These are phyloP conservation scores for Pseudopyricularia javanii DNA, from an alignment of 2,329 filamentous ascomycete genomes.

Conservation along the genomic window DNA sequence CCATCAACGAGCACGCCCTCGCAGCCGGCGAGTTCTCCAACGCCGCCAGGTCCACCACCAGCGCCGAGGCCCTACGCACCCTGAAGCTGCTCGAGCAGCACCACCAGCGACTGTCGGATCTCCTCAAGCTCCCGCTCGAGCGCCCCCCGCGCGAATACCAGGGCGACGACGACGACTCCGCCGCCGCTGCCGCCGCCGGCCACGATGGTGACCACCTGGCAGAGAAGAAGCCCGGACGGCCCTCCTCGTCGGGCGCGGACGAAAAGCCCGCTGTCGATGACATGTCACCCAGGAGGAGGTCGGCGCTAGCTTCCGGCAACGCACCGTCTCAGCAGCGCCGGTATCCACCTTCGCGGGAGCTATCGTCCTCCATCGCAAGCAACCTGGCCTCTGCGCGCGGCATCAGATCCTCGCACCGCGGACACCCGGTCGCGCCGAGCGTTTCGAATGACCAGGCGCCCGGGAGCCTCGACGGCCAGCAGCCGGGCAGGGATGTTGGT, in stretches of 20 bases:
- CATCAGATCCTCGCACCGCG: constrained; percentile 53
- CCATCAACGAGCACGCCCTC: constrained; percentile 76
- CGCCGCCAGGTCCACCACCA: constrained; percentile 60
- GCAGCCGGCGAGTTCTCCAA: constrained; percentile 83
- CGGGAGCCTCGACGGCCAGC: constrained; percentile 51
- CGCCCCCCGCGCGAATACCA: constrained; percentile 11
- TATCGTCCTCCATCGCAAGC: constrained; percentile 74
- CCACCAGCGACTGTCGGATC: constrained; percentile 69
- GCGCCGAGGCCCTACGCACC: constrained; percentile 66
- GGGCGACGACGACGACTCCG: background rate
- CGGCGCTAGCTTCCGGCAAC: constrained; percentile 16
- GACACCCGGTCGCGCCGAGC: constrained; percentile 58
- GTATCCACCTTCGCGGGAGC: constrained; percentile 50
- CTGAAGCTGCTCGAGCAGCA: constrained; percentile 78
- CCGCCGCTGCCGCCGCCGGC: background rate
- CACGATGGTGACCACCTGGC: background rate
- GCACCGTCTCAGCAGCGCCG: constrained; percentile 28
- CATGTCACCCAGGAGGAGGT: constrained; percentile 5
- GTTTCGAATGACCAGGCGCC: constrained; percentile 63
- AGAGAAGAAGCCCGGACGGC: background rate
- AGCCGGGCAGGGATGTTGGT: constrained; percentile 32
- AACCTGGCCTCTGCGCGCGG: constrained; percentile 79
- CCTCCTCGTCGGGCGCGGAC: background rate
- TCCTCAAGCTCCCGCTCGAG: constrained; percentile 60
- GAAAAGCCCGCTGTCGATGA: background rate